Conservation (phyloP, 139 green algal species). For the Auxenochlorella protothecoides region DNA sequence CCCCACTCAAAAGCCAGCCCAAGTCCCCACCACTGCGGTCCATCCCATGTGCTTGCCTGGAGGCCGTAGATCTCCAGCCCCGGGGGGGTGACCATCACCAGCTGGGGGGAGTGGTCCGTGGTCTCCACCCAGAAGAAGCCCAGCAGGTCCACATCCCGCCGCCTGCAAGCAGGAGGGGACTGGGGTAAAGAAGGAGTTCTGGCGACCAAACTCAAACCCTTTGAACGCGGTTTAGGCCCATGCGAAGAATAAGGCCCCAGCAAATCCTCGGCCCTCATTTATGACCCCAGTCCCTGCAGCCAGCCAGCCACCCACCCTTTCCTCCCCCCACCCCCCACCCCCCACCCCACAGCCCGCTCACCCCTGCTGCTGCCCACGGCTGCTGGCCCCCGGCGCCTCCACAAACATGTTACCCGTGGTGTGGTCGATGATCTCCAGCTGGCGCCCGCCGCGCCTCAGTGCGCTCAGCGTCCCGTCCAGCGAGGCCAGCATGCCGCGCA, state of each 20-base stretch:
- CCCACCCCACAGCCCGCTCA: background rate
- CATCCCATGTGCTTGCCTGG: too few species aligned
- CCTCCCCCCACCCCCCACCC: too few species aligned
- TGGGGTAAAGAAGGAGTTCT: too few species aligned
- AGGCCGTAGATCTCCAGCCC: slow-evolving; percentile 14
- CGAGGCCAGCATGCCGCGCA: slow-evolving; percentile 7
- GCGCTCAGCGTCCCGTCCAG: slow-evolving; percentile 16
- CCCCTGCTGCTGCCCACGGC: background rate
- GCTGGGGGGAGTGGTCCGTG: background rate
- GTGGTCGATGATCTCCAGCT: slow-evolving; percentile 16
- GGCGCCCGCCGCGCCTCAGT: slow-evolving; percentile 9
- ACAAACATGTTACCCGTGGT: slow-evolving; percentile 19
- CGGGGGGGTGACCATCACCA: slow-evolving; percentile 16
- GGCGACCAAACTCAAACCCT: too few species aligned
- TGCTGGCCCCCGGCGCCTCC: slow-evolving; percentile 7
- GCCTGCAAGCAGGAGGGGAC: background rate
- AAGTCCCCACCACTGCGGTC: too few species aligned
- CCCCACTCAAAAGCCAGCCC: too few species aligned
- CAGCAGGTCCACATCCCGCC: slow-evolving; percentile 4
- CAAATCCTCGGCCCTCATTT: background rate
- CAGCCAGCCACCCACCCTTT: too few species aligned
- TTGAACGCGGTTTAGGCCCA: background rate
- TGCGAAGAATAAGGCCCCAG: background rate
- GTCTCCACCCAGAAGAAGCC: slow-evolving; percentile 22
- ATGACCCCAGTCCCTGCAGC: too few species aligned